These are phyloP conservation scores for Ophiostoma perfectum DNA, from an alignment of 2,329 filamentous ascomycete genomes.

Conservation along the genomic window DNA sequence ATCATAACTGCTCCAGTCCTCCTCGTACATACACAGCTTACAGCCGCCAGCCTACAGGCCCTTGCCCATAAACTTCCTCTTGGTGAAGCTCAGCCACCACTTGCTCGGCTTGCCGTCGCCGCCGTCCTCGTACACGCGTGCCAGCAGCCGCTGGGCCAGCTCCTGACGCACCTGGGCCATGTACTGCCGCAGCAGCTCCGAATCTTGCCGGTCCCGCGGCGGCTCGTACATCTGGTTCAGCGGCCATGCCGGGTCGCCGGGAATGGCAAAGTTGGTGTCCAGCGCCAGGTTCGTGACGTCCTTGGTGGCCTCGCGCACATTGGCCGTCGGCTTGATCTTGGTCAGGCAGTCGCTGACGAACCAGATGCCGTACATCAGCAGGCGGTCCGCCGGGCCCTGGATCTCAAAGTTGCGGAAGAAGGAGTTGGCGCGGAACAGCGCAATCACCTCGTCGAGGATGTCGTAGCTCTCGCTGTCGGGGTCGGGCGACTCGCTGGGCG, in stretches of 20 bases:
- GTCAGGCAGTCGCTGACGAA: conserved; percentile 86
- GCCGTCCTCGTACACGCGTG: conserved; percentile 77
- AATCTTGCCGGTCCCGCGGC: conserved; percentile 78
- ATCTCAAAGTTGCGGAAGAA: conserved; percentile 99
- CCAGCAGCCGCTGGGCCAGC: conserved; percentile 73
- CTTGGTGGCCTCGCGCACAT: conserved; percentile 56
- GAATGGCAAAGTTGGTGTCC: conserved; percentile 87
- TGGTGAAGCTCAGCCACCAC: conserved; percentile 99
- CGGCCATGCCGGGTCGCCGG: conserved; percentile 87
- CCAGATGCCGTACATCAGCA: conserved; percentile 94
- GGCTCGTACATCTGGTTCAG: conserved; percentile 94
- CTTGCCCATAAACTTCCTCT: conserved; percentile 99
- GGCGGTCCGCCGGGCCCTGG: conserved; percentile 87
- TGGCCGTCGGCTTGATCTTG: conserved; percentile 75
- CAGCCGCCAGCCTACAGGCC: conserved; percentile 48
- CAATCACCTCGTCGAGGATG: conserved; percentile 87
- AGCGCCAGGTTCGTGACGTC: conserved; percentile 86
- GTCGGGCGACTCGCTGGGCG: conserved; percentile 61
- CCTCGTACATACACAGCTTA: background rate
- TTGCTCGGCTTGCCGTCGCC: conserved; percentile 64
- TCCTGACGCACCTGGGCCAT: conserved; percentile 91
- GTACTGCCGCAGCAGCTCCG: conserved; percentile 83
- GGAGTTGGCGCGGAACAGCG: conserved; percentile 93
- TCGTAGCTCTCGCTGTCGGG: conserved; percentile 92
- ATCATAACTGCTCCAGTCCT: background rate